These are phyloP conservation scores for Chloris gayana DNA, from an alignment of 176 grass and related monocot genomes.

Conservation along the genomic window DNA sequence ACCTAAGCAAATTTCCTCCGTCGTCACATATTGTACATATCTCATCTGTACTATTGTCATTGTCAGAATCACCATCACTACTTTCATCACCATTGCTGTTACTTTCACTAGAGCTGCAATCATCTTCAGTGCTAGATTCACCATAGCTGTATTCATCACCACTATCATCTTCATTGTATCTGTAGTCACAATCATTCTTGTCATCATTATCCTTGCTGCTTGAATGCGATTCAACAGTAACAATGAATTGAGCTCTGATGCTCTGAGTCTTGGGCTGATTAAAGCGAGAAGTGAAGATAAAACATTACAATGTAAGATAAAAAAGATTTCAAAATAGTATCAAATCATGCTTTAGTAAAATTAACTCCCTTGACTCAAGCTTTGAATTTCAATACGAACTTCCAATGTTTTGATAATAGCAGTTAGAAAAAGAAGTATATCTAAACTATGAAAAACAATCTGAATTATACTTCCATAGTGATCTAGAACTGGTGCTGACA, in stretches of 20 bases:
- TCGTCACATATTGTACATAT: constrained; percentile 75
- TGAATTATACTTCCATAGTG: neutral
- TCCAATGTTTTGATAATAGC: no score
- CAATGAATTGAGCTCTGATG: constrained; percentile 30
- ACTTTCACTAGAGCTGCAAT: neutral
- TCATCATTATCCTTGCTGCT: neutral
- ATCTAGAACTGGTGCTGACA: neutral
- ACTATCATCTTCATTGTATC: neutral
- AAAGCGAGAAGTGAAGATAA: constrained; percentile 21
- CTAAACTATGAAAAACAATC: neutral
- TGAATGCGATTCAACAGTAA: constrained; percentile 5
- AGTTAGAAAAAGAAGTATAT: no score
- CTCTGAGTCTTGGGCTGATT: constrained; percentile 24
- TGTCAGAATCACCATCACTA: constrained; percentile 20
- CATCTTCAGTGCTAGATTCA: neutral
- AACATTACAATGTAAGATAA: neutral
- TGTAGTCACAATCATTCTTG: constrained; percentile 7
- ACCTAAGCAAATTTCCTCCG: constrained; percentile 66
- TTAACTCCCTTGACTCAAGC: neutral
- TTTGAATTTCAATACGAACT: neutral
- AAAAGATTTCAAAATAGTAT: neutral
- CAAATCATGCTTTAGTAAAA: neutral
- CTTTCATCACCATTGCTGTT: neutral
- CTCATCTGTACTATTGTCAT: constrained; percentile 40
- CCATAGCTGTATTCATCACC: constrained; percentile 3